Evolutionary conservation across 306 rosid species (phyloP), one percentile per base, ranked within the genome.

Genomic region (Quercus variabilis): DNA sequence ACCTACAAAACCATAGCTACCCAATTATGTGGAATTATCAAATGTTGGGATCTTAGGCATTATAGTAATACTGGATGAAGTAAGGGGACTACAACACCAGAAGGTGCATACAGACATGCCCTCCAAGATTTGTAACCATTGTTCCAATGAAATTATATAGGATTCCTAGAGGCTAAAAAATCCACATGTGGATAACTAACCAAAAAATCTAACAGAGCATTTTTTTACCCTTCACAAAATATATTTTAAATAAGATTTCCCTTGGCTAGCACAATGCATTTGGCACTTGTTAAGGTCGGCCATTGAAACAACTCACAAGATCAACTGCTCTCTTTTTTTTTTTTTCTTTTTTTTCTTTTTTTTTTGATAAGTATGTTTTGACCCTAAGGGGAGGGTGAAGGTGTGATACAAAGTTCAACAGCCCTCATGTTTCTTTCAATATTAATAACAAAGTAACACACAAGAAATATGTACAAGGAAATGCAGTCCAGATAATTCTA

Each of bases 1-100:
- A 94, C 95, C 97, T 94, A 84, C 76, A 85, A 86, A 60, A 79
- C 49, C 65, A 68, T 43, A 64, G 58, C 18, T 60, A 5, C 56
- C 31, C 52, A 83, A 81, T 67, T 73, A 79, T 31, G 26, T 57
- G 74, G 21, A 52, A 31, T 20, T 19, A 35, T 33, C 10, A 3
- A 33, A n/a, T 30, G 33, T 3, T 14, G 70, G 46, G 23, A 30
- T 17, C 21, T 17, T 35, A 64, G 23, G 21, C 20, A 31, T 30
- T 30, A 17, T 5, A 30, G 69, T 64, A 64, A 18, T 30, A 17
- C 7, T 1, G 18, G 70, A 64, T 12, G 43, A 30, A 28, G 70
- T 4, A 1, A 1, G 6, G 41, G 46, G 10, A 15, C 38, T 25
- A 13, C 54, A 3, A 12, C 17, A 49, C 54, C 54, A 49, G 54